Evolutionary conservation across 306 rosid species (phyloP).

Genomic region (Rosa chinensis): DNA sequence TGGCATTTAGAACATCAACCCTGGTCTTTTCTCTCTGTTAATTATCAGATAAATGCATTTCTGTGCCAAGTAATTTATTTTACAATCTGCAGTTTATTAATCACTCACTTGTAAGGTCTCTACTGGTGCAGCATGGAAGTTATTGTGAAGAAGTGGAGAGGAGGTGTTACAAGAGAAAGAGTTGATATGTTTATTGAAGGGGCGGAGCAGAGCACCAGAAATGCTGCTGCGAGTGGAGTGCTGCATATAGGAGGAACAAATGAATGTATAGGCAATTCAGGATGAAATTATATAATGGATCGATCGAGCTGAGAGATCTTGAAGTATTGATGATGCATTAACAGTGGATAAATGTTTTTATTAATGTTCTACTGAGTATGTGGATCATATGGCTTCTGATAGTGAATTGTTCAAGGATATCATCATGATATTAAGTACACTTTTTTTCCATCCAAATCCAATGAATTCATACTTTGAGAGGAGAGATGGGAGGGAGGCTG

Average conservation of each 20-base stretch:
- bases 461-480: not conserved
- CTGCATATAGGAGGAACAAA: constrained; percentile 27
- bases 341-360: constrained; percentile 33
- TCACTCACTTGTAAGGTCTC: not conserved
- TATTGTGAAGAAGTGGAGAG: constrained; percentile 39
- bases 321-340: constrained; percentile 32
- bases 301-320: constrained; percentile 21
- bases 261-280: constrained; percentile 22
- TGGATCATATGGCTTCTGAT: constrained; percentile 39
- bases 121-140: constrained; percentile 70
- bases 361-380: constrained; percentile 38
- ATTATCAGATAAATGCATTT: not conserved
- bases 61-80: not conserved
- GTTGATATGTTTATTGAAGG: constrained; percentile 7
- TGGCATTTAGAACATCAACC: not conserved
- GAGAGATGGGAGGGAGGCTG: constrained; percentile 29
- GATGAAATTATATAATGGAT: constrained; percentile 11
- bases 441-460: constrained; percentile 4
- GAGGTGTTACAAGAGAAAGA: constrained; percentile 1
- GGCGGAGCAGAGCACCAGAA: not conserved
- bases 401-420: constrained; percentile 24
- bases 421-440: constrained; percentile 7
- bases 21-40: not conserved
- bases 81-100: not conserved
- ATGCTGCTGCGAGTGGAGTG: constrained; percentile 32